Base-by-base conservation (phyloP, 23 red algal genomes). In the Agarophyton chilense region DNA sequence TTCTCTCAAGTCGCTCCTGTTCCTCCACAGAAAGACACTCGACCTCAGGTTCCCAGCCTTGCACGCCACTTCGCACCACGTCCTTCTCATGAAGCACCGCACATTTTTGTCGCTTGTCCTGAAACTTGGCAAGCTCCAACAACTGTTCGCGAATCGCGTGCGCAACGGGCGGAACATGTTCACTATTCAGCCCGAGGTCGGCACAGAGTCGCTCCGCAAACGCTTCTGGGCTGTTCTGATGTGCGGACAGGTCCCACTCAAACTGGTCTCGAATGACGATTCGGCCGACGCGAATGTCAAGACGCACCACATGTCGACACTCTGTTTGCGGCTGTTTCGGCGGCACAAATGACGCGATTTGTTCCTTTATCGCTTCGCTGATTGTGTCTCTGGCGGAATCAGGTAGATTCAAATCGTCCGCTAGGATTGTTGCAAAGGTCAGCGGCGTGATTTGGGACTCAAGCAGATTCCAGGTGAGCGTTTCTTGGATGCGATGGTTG, bases 91-190 rank as follows among this genome's bases (percentile, higher is more conserved):
- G 16, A 31, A 95, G 55, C 52, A 57, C 70, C 2, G 87, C 62
- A 26, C 88, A 77, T 29, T 56, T 66, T n/a, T 83, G 79, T 33
- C 83, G 60, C 39, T 84, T 90, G 41, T 82, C 79, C 18, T 75
- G 43, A 57, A 85, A 87, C 54, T 79, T 63, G 8, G 61, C 70
- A 35, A 90, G 60, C 61, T 89, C 77, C 21, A 84, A 33, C 46
- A 98, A 70, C 65, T 98, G 95, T 47, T 98, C 95, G 21, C 95
- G 72, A 41, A 98, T 72, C 4, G 84, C 95, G 52, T 87, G 81
- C 26, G 95, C 89, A 33, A 98, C 79, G 22, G 84, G 84, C 2
- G 95, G 61, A 18, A 86, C 91, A 81, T 91, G 93, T 26, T 98
- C 95, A 44, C 36, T 52, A 33, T 56, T 67, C 11, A 98, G 78